A percentile compares a stretch with the other conserved stretches of the same genome.
Evolutionary conservation across 1,284 basidiomycete genomes (phyloP).

Genomic region (Ceratobasidium sp.): DNA sequence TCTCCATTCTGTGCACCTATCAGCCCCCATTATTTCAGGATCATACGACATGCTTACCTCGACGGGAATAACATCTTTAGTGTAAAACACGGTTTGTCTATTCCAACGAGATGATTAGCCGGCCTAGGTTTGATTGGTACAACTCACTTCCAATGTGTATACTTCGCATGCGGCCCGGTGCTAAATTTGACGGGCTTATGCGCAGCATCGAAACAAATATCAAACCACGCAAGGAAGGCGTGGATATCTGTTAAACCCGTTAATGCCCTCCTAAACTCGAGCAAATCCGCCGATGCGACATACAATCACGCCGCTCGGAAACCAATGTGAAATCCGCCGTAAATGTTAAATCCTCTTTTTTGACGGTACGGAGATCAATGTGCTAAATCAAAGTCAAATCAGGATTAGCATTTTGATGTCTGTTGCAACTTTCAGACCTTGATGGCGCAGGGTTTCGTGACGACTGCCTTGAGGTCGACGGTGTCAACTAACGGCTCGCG

Average conservation of each 20-base stretch:
- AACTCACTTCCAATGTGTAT: constrained; percentile 96
- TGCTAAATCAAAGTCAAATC: constrained; percentile 57
- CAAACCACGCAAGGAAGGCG: constrained; percentile 99
- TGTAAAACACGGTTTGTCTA: constrained; percentile 97
- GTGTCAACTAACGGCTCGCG: constrained; percentile 98
- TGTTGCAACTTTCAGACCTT: constrained; percentile 59
- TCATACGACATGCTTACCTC: constrained; percentile 46
- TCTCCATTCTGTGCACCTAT: constrained; percentile 71
- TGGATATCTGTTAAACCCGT: constrained; percentile 74
- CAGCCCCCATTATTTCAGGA: neutral
- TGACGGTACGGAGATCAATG: constrained; percentile 90
- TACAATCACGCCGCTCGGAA: constrained; percentile 92
- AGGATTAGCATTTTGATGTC: neutral
- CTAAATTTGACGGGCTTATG: constrained; percentile 97
- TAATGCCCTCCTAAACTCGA: constrained; percentile 9
- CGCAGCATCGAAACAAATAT: constrained; percentile 93
- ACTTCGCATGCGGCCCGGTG: constrained; percentile 94
- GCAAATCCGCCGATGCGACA: neutral
- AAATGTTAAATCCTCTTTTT: constrained; percentile 95
- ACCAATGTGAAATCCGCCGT: constrained; percentile 79
- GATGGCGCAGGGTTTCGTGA: constrained; percentile 86
- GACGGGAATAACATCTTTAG: constrained; percentile 68
- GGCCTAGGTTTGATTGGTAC: neutral
- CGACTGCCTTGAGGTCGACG: constrained; percentile 91
- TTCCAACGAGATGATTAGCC: neutral